These are phyloP conservation scores for Funneliformis mosseae DNA, from an alignment of 192 early-diverging fungal genomes.

Conservation along the genomic window DNA sequence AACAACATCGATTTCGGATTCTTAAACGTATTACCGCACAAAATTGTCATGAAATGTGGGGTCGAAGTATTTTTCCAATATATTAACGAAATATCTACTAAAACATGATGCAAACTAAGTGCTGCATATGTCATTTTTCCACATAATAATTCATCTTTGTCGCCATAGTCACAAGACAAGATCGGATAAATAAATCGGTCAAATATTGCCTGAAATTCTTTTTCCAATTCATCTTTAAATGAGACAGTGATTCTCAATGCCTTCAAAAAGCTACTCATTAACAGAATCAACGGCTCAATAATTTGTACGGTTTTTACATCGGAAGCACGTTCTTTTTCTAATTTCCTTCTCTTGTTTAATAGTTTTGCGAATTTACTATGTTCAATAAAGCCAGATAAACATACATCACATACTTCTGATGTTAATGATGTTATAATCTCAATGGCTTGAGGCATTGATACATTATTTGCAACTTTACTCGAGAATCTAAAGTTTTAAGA, in stretches of 20 bases:
- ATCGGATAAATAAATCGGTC: neutral
- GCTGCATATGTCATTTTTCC: neutral
- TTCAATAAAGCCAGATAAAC: neutral
- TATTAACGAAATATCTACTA: slow-evolving; percentile 12
- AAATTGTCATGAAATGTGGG: neutral
- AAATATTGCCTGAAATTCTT: neutral
- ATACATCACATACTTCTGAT: neutral
- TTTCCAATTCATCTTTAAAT: neutral
- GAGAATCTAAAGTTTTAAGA: slow-evolving; percentile 14
- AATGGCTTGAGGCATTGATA: slow-evolving; percentile 9
- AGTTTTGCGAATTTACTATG: neutral
- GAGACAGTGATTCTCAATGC: neutral
- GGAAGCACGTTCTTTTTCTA: neutral
- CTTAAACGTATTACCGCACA: neutral
- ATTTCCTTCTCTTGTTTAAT: slow-evolving; percentile 17
- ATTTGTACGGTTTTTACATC: neutral
- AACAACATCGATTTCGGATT: neutral
- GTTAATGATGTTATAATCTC: neutral
- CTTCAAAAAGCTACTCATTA: slow-evolving; percentile 4
- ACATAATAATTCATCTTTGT: neutral
- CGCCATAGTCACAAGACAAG: neutral
- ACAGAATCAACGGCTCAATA: neutral
- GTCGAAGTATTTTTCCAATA: slow-evolving; percentile 2
- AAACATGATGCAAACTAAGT: slow-evolving; percentile 7
- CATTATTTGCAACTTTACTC: slow-evolving; percentile 5